phyloP scores from a whole-genome alignment of 108 stramenopile species.

The Parmales sp. region DNA sequence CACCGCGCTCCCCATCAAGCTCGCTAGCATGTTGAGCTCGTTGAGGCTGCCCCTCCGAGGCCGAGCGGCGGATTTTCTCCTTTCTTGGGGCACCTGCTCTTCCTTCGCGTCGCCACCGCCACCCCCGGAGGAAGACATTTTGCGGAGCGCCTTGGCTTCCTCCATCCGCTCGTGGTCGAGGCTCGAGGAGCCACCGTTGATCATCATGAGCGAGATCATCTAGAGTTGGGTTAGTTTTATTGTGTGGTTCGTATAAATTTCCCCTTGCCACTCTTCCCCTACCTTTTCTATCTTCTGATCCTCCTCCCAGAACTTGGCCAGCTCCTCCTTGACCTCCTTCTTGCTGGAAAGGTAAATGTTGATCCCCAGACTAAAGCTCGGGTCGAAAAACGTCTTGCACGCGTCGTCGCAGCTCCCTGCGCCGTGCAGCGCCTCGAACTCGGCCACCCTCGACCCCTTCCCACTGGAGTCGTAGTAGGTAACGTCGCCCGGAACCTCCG shows the following conservation, averaged over 20 bases:
- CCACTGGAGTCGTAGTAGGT: neutral
- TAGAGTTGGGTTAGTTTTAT: no score
- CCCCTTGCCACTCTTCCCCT: neutral
- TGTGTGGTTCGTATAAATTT: no score
- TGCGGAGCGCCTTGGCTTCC: neutral
- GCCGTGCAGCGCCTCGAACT: neutral
- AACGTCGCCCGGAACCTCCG: conserved; percentile 4
- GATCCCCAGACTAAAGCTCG: neutral
- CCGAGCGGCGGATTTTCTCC: no score
- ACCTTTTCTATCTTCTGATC: neutral
- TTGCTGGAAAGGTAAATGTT: neutral
- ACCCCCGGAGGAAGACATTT: neutral
- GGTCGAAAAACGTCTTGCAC: neutral
- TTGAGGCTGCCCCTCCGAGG: conserved; percentile 9
- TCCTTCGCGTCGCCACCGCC: neutral
- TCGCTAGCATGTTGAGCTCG: conserved; percentile 33
- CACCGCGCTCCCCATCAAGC: conserved; percentile 18
- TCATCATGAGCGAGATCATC: no score
- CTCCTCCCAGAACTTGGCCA: neutral
- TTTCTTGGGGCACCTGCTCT: conserved; percentile 2
- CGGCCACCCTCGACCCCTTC: neutral
- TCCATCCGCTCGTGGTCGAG: neutral
- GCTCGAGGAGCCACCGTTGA: neutral
- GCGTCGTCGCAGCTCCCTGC: neutral
- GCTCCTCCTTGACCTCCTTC: neutral